Evolutionary conservation across 352 stramenopile species (phyloP).

Genomic region (Pythium rishiriense): DNA sequence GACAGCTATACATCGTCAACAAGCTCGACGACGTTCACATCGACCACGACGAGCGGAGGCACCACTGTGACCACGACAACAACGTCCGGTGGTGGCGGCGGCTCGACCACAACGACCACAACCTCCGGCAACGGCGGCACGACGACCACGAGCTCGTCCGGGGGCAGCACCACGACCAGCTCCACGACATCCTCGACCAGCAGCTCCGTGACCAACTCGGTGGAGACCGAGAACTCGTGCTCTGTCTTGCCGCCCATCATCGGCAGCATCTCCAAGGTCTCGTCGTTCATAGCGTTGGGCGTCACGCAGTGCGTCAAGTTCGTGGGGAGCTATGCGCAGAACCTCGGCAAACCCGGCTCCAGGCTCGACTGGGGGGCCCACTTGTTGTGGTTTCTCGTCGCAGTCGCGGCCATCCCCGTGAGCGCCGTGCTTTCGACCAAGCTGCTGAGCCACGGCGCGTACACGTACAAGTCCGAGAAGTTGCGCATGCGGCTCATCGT

Average conservation of each 20-base stretch:
- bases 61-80: neutral
- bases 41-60: neutral
- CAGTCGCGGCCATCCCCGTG: neutral
- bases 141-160: no score
- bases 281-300: neutral
- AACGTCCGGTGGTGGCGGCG: neutral
- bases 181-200: neutral
- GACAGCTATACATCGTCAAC: neutral
- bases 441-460: constrained; percentile 5
- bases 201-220: neutral
- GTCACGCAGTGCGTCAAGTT: neutral
- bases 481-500: neutral
- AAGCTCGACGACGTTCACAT: neutral
- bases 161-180: neutral
- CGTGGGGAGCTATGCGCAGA: constrained; percentile 4
- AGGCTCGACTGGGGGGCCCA: neutral
- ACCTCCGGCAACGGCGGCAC: neutral
- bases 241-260: neutral
- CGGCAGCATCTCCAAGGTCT: neutral
- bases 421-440: neutral
- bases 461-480: constrained; percentile 1
- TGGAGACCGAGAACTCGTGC: neutral
- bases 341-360: neutral
- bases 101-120: neutral
- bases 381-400: neutral